phyloP scores from a whole-genome alignment of 1,284 basidiomycete genomes.

The Puccinia novopanici region DNA sequence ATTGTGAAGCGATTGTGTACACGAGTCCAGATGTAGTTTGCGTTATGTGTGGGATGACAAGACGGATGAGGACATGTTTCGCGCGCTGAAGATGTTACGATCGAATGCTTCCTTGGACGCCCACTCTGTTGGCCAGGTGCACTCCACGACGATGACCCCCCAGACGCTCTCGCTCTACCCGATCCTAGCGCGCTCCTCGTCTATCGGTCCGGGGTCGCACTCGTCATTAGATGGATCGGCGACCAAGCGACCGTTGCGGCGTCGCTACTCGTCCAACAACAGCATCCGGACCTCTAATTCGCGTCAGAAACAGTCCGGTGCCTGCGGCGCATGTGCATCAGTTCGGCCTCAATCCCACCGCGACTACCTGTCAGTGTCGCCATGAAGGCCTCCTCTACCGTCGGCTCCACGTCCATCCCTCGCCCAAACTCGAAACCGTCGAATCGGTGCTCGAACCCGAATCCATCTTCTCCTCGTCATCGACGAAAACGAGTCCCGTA shows the following conservation, averaged over 20 bases:
- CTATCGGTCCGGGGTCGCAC: not conserved
- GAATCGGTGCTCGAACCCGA: slow-evolving; percentile 33
- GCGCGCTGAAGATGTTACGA: slow-evolving; percentile 64
- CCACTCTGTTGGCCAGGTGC: not conserved
- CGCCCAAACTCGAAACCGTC: slow-evolving; percentile 34
- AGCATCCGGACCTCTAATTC: slow-evolving; percentile 23
- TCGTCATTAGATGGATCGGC: not conserved
- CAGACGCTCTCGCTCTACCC: slow-evolving; percentile 37
- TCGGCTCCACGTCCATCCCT: slow-evolving; percentile 1
- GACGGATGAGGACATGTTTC: slow-evolving; percentile 94
- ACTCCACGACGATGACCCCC: slow-evolving; percentile 40
- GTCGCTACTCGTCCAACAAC: slow-evolving; percentile 36
- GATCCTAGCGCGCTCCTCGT: slow-evolving; percentile 17
- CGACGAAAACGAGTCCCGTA: slow-evolving; percentile 42
- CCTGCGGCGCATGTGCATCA: not conserved
- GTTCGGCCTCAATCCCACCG: not conserved
- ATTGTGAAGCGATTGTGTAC: slow-evolving; percentile 40
- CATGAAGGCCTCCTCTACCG: slow-evolving; percentile 4
- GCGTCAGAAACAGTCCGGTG: slow-evolving; percentile 1
- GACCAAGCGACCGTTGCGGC: not conserved
- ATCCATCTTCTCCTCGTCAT: slow-evolving; percentile 49
- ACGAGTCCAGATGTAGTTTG: slow-evolving; percentile 43
- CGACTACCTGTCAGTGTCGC: not conserved
- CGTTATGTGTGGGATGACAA: slow-evolving; percentile 45
- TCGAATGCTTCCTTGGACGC: slow-evolving; percentile 26